Base-by-base conservation (phyloP, 345 rosid genomes). In the Syzygium aqueum region DNA sequence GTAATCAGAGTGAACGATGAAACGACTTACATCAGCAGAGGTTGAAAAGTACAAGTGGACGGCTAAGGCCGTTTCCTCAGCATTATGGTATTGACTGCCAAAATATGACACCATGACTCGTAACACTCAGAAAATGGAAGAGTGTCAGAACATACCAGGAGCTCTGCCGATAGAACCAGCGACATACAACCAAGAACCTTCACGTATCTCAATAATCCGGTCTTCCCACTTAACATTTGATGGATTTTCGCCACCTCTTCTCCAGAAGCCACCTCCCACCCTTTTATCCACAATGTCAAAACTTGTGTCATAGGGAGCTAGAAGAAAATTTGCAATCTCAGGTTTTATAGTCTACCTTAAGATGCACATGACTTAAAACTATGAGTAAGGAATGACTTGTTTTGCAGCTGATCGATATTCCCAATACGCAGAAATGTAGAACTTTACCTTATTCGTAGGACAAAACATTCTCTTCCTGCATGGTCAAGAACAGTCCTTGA, bases 401-500 rank as follows among this genome's bases (percentile, higher is more conserved):
- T 37, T 73, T 19, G 49, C 33, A 57, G 88, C 61, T 6, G 53
- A 43, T 6, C 0, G n/a, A 46, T 56, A 30, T 3, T 65, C 14
- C 43, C 30, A 22, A 33, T 49, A 7, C 40, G 19, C 5, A 57
- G 23, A 77, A 56, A 43, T 33, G 80, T 17, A 9, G 17, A 33
- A 14, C 37, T 50, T 88, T 89, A 96, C 99, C 99, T 90, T 53
- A 95, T 90, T 52, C 97, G 94, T 67, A 95, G 92, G 85, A 95
- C 95, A 28, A 97, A 97, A 87, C 97, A 96, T 89, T 95, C 98
- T 85, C 97, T 92, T 7, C 98, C 98, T 1, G 95, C 94, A 85
- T 96, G 98, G 91, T 97, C 98, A 89, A 96, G 98, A 84, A 96
- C 97, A 2, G 99, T 97, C 14, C 97, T 94, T 8, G 99, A 94